Percentiles rank a stretch among this genome's conserved stretches.
Evolutionary conservation across 2,329 filamentous ascomycete genomes (phyloP).

Genomic region (Fusarium poae): DNA sequence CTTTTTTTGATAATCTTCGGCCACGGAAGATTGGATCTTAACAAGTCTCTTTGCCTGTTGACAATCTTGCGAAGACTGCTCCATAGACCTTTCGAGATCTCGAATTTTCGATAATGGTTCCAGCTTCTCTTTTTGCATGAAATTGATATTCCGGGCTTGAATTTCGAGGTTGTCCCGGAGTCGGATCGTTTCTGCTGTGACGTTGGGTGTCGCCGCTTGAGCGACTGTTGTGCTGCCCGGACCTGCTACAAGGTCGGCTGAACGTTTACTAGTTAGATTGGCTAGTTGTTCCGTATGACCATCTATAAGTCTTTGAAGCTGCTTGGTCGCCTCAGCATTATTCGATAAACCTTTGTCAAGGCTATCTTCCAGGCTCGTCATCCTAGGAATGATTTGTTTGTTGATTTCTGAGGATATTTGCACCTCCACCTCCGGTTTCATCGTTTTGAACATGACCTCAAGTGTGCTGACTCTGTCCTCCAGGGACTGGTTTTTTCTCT

Average conservation of each 20-base stretch:
- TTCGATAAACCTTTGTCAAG: not conserved
- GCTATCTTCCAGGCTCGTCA: not conserved
- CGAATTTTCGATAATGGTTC: conserved; percentile 5
- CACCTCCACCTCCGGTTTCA: conserved; percentile 1
- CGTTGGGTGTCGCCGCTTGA: not conserved
- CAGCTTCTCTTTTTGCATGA: conserved; percentile 6
- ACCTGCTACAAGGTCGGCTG: not conserved
- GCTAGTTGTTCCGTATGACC: conserved; percentile 10
- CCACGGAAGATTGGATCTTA: not conserved
- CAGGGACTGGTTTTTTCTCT: conserved; percentile 22
- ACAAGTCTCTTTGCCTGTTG: not conserved
- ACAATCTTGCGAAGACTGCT: conserved; percentile 6
- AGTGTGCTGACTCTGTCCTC: conserved; percentile 43
- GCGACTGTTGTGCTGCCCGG: not conserved
- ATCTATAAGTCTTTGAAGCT: conserved; percentile 5
- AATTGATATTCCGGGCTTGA: conserved; percentile 17
- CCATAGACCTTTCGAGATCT: conserved; percentile 7
- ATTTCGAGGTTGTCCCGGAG: conserved; percentile 12
- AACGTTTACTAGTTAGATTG: not conserved
- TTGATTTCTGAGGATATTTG: conserved; percentile 13
- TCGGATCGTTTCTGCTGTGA: not conserved
- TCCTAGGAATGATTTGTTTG: conserved; percentile 1
- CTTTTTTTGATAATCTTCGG: not conserved
- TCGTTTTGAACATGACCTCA: conserved; percentile 45
- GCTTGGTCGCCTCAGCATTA: not conserved